phyloP scores from a whole-genome alignment of 257 asterid species.

The Solanum pinnatisectum region DNA sequence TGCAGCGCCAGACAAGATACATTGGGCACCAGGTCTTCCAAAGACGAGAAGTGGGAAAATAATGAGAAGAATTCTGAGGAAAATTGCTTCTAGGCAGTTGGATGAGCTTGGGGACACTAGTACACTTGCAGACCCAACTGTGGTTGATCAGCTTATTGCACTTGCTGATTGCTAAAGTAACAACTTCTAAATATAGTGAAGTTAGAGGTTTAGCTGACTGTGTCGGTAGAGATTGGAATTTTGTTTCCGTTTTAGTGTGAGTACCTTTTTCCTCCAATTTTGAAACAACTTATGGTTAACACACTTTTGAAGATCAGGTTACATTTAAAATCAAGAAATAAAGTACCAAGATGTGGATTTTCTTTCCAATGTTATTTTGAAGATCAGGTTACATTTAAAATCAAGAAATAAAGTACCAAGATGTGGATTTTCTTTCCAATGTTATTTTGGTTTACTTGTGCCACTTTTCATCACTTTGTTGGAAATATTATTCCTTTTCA shows the following conservation, averaged over 20 bases:
- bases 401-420: neutral
- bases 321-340: neutral
- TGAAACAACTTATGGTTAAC: neutral
- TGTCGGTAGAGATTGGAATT: neutral
- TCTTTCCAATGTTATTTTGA: too few species aligned
- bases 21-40: slow-evolving; percentile 98
- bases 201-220: neutral
- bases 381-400: neutral
- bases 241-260: neutral
- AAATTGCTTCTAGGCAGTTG: slow-evolving; percentile 83
- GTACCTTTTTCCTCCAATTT: neutral
- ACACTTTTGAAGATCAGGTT: neutral
- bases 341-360: neutral
- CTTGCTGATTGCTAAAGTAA: slow-evolving; percentile 51
- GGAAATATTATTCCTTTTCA: neutral
- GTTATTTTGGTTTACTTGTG: neutral
- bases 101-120: slow-evolving; percentile 94
- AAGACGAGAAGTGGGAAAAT: slow-evolving; percentile 99
- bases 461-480: neutral
- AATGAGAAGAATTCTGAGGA: slow-evolving; percentile 88
- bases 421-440: neutral
- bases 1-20: slow-evolving; percentile 89
- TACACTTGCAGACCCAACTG: slow-evolving; percentile 94
- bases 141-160: slow-evolving; percentile 77
- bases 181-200: neutral